These are phyloP conservation scores for Globisporangium nodosum DNA, from an alignment of 352 stramenopile species.

Conservation along the genomic window DNA sequence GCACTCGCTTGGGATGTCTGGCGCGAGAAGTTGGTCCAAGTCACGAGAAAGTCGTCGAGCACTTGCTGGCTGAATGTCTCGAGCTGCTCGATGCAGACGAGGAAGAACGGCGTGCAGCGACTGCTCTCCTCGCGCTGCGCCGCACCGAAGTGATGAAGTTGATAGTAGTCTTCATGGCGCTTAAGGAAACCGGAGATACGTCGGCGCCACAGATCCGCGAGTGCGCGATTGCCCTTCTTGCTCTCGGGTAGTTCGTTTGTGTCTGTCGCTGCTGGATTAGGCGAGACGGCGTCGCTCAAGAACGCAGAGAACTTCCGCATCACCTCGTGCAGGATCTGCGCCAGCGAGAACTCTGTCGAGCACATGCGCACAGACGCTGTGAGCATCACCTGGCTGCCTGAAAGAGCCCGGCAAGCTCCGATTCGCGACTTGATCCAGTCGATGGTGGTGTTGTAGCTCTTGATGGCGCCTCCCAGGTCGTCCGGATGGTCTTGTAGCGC, in stretches of 20 bases:
- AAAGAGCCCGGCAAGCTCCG: slow-evolving; percentile 14
- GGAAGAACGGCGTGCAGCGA: slow-evolving; percentile 29
- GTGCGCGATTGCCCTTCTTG: not conserved
- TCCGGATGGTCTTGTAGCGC: slow-evolving; percentile 7
- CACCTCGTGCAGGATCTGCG: slow-evolving; percentile 41
- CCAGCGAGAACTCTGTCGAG: slow-evolving; percentile 42
- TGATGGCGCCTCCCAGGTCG: slow-evolving; percentile 21
- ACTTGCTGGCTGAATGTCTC: slow-evolving; percentile 53
- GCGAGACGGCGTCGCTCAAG: not conserved
- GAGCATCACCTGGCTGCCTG: not conserved
- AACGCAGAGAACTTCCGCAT: slow-evolving; percentile 23
- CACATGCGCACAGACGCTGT: slow-evolving; percentile 16
- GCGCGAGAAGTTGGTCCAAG: slow-evolving; percentile 53
- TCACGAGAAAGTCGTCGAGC: slow-evolving; percentile 63
- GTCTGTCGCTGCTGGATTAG: not conserved
- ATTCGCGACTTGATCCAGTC: slow-evolving; percentile 44
- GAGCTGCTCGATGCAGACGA: slow-evolving; percentile 77
- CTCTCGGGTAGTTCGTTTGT: not conserved
- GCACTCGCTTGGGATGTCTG: not conserved
- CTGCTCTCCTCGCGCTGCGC: slow-evolving; percentile 4
- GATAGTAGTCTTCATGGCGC: slow-evolving; percentile 32
- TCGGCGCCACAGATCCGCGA: slow-evolving; percentile 15
- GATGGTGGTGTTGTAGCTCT: slow-evolving; percentile 31
- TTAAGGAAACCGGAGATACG: slow-evolving; percentile 17
- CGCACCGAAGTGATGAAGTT: slow-evolving; percentile 14